Base-by-base conservation (phyloP, 2,329 filamentous ascomycete species). In the Gaeumannomyces tritici region DNA sequence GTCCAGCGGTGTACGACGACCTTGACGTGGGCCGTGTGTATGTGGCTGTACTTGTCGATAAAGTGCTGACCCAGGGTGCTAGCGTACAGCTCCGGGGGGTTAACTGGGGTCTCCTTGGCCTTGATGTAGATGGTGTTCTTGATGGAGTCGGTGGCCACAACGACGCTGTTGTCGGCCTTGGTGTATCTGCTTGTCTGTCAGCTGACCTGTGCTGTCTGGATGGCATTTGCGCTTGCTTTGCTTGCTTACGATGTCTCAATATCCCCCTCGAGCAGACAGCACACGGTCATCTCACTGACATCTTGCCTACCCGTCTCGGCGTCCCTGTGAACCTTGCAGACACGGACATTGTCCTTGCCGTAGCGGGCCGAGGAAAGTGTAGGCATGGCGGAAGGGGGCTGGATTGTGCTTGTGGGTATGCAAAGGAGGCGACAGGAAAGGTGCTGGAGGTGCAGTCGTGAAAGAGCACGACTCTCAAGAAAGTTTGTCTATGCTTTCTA, bases 101-200 rank as follows among this genome's bases (percentile, higher is more conserved):
- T 91, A 69, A 99, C 89, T 42, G 93, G 90, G 79, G 96, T 83
- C 77, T 96, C 89, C 80, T 96, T 97, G 72, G 95, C 93, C 72
- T 91, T 89, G 78, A 99, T 92, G 81, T 95, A 96, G 73, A 90
- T 88, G 70, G 90, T 98, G 79, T 99, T 96, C 81, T 99, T 99
- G 79, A 98, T 96, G 29, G 92, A 93, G 77, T 99, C 95, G 65
- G 95, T 99, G 66, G 95, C 92, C 65, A 99, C 93, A 64, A 99
- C 86, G 67, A 96, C 90, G 70, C 88, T 90, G 83, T 99, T 99
- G 80, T 99, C 93, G 69, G 91, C 93, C 72, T 84, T 76, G 65
- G 93, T 99, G 83, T 96, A 99, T 67, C 91, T 96, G 66, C 7
- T 31, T 54, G 35, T 56, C 31, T 29, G 57, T 57, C 15, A 18